A percentile compares a stretch with the other conserved stretches of the same genome.
phyloP scores from a whole-genome alignment of 441 rosid genomes.

The Pelargonium citronellum region DNA sequence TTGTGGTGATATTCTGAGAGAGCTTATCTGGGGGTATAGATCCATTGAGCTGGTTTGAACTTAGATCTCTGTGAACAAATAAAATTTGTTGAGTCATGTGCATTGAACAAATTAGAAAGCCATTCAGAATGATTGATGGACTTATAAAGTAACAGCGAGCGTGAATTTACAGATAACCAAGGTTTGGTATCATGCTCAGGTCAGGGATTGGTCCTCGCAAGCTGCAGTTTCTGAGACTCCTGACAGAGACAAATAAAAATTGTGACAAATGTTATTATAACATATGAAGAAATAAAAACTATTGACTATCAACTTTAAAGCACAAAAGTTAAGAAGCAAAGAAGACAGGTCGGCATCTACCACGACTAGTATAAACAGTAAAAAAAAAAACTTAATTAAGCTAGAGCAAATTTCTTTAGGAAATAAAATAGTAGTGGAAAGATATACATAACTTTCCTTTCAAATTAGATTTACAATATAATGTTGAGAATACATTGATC shows the following conservation, averaged over 20 bases:
- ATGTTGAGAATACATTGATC: too few relatives aligned
- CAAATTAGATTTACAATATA: neutral
- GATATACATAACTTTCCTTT: neutral
- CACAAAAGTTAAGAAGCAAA: neutral
- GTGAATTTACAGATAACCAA: conserved; percentile 78
- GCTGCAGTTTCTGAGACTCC: conserved; percentile 87
- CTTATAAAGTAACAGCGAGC: conserved; percentile 9
- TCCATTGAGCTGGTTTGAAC: conserved; percentile 73
- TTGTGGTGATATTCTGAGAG: conserved; percentile 66
- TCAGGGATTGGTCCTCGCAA: conserved; percentile 87
- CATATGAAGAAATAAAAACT: neutral
- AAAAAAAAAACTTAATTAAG: neutral
- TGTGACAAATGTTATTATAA: neutral
- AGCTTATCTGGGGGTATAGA: conserved; percentile 62
- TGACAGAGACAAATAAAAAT: conserved; percentile 30
- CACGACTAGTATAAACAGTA: neutral
- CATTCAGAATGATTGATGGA: conserved; percentile 14
- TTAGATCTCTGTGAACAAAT: conserved; percentile 57
- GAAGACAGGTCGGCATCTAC: neutral
- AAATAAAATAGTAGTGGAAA: neutral
- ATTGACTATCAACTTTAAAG: conserved; percentile 5
- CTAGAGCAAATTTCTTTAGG: neutral
- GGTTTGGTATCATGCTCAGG: conserved; percentile 60
- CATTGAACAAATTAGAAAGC: conserved; percentile 16
- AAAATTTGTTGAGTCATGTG: conserved; percentile 13